phyloP scores from a whole-genome alignment of 768 basidiomycete species.

The Asterophora lycoperdoides region DNA sequence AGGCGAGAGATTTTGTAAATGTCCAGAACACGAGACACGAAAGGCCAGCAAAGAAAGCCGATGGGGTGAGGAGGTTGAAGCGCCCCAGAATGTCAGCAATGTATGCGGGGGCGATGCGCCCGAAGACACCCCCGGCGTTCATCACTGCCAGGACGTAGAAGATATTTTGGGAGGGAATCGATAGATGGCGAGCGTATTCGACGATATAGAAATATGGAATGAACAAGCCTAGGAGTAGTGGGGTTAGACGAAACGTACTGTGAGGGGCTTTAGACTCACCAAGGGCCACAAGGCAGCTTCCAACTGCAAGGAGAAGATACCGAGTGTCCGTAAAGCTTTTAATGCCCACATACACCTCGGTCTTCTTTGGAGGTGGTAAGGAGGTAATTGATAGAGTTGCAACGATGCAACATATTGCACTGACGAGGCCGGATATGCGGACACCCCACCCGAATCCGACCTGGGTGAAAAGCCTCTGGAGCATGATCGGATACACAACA shows the following conservation, averaged over 20 bases:
- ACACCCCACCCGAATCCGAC: constrained; percentile 64
- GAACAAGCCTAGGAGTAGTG: constrained; percentile 48
- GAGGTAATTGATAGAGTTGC: constrained; percentile 46
- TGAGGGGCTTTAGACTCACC: constrained; percentile 35
- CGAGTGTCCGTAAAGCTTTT: constrained; percentile 42
- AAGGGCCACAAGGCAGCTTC: constrained; percentile 56
- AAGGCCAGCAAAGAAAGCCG: constrained; percentile 61
- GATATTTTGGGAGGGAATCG: constrained; percentile 33
- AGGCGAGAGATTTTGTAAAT: constrained; percentile 34
- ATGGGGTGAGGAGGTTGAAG: constrained; percentile 63
- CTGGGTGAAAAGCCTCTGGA: constrained; percentile 49
- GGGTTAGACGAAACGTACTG: background rate
- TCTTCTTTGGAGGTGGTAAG: constrained; percentile 25
- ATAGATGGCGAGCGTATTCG: constrained; percentile 47
- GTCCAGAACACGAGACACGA: constrained; percentile 57
- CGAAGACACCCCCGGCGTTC: constrained; percentile 64
- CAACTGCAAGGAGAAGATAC: constrained; percentile 50
- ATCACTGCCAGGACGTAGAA: constrained; percentile 61
- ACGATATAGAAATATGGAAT: constrained; percentile 71
- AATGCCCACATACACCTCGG: constrained; percentile 23
- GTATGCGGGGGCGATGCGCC: constrained; percentile 60
- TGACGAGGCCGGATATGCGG: constrained; percentile 51
- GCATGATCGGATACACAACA: constrained; percentile 63
- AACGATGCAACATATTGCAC: constrained; percentile 41
- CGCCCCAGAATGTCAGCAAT: constrained; percentile 62